Evolutionary conservation across 805 yeast genomes (phyloP), one percentile per base, ranked within the genome.

Genomic region (Candida odintsovae): DNA sequence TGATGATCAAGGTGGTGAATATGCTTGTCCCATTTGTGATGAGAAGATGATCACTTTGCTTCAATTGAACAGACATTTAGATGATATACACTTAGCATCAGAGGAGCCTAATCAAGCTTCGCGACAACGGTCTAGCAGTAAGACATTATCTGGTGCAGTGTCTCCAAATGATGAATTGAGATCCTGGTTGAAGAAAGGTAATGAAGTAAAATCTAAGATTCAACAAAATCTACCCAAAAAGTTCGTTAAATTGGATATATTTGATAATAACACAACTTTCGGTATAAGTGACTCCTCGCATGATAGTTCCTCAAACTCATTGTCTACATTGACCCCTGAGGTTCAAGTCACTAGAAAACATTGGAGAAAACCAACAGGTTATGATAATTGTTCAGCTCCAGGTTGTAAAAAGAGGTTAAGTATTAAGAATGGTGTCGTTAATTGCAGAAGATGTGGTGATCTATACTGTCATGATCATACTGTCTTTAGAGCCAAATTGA

Each of bases 371-470:
- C 79, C 80, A 7, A 44, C 68, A 0, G 69, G 72, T 0, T 52
- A 66, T 20, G 76, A 70, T 37, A 42, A 37, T 1, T 82, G 90
- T 51, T 54, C 72, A 1, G 57, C 60, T 25, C 48, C 50, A 0
- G 54, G 55, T 0, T 83, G 89, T 55, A 46, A 54, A 9, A 73
- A 66, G 44, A 54, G 49, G 5, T 65, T 84, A 35, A 73, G 67
- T 42, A 67, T 77, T 23, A 75, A 78, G 47, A 76, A 73, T 52
- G 87, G 86, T 0, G 63, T 73, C 2, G 77, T 78, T 6, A 83
- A 88, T 60, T 87, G 96, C 63, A 67, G 92, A 21, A 77, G 76
- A 53, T 90, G 96, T 66, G 96, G 96, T 0, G 58, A 69, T 22
- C 61, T 89, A 16, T 87, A 65, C 58, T 89, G 97, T 61, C 74